Evolutionary conservation across 257 asterid genomes (phyloP).

Genomic region (Solanum pinnatisectum): DNA sequence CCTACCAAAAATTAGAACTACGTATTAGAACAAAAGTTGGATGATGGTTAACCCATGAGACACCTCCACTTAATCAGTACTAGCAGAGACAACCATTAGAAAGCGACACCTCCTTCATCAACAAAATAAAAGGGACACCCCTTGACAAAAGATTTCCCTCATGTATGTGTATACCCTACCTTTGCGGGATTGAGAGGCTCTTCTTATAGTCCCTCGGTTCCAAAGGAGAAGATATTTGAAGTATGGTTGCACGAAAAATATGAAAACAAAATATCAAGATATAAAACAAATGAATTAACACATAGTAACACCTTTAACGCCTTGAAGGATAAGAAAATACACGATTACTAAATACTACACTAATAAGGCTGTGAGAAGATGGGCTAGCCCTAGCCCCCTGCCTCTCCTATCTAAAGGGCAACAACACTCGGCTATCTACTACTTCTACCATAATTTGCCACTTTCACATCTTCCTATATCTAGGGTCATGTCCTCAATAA

Average conservation of each 20-base stretch:
- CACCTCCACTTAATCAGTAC: background rate
- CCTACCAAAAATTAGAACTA: conserved; percentile 9
- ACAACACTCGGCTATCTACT: background rate
- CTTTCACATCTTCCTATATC: background rate
- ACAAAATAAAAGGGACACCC: background rate
- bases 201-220: background rate
- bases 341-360: background rate
- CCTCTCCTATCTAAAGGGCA: background rate
- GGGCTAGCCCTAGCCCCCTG: background rate
- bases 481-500: background rate
- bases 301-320: background rate
- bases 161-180: background rate
- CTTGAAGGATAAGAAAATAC: background rate
- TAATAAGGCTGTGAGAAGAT: background rate
- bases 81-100: background rate
- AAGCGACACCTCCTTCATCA: background rate
- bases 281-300: background rate
- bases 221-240: background rate
- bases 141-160: background rate
- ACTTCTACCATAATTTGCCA: background rate
- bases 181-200: background rate
- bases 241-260: background rate
- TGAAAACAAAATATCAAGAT: background rate
- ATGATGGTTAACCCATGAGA: background rate
- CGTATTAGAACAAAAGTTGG: background rate